phyloP scores from a whole-genome alignment of 805 yeast species.

The Spathaspora passalidarum region DNA sequence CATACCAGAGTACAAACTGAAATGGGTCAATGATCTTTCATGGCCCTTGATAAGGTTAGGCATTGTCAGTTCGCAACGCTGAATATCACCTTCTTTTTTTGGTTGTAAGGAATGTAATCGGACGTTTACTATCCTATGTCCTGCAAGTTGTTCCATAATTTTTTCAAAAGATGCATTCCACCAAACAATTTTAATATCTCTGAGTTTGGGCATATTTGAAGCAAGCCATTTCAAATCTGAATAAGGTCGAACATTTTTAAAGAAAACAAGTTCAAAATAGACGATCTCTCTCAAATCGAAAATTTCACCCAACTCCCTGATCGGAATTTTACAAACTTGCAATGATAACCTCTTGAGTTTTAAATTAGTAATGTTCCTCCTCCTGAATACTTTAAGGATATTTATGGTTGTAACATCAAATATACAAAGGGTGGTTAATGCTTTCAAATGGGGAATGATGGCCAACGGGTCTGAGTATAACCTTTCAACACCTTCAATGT shows the following conservation, averaged over 20 bases:
- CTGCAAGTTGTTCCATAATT: neutral
- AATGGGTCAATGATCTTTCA: no score
- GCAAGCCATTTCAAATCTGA: neutral
- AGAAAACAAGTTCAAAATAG: neutral
- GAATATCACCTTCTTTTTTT: no score
- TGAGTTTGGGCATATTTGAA: neutral
- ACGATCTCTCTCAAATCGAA: neutral
- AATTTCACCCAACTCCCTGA: neutral
- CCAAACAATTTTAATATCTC: neutral
- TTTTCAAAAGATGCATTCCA: neutral
- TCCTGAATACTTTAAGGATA: neutral
- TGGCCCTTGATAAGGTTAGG: no score
- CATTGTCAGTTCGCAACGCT: no score
- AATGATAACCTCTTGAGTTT: neutral
- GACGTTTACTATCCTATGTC: no score
- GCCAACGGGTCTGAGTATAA: neutral
- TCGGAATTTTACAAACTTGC: neutral
- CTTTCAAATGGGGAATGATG: neutral
- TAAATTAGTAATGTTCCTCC: neutral
- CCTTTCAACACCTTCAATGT: neutral
- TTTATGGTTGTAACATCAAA: neutral
- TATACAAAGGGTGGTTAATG: neutral
- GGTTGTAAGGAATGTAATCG: no score
- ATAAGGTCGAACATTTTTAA: neutral
- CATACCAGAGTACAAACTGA: no score